Conservation (phyloP, 2,329 filamentous ascomycete genomes). For the Xylaria sp. region DNA sequence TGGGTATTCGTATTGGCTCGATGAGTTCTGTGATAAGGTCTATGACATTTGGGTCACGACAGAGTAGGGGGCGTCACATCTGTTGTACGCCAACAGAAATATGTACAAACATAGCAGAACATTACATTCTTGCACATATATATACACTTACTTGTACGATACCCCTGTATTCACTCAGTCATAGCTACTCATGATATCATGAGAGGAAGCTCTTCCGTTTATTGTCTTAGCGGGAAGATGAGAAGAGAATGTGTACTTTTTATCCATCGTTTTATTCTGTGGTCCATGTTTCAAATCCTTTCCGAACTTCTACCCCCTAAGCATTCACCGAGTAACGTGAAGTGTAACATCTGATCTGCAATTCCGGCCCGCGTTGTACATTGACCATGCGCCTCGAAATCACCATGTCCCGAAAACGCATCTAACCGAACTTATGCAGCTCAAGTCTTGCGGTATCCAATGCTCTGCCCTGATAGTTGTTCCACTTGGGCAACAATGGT, state of each 20-base stretch:
- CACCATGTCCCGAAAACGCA: background rate
- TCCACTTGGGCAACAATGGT: background rate
- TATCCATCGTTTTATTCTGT: background rate
- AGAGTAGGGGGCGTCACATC: background rate
- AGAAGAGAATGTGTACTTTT: background rate
- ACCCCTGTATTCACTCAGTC: conserved; percentile 11
- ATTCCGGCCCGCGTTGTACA: background rate
- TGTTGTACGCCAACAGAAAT: conserved; percentile 9
- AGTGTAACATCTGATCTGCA: background rate
- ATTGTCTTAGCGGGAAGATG: background rate
- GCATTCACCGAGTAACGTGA: background rate
- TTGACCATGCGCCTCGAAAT: background rate
- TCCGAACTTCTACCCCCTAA: background rate
- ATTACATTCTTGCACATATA: conserved; percentile 22
- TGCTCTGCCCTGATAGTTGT: background rate
- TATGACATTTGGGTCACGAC: conserved; percentile 32
- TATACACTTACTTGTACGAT: conserved; percentile 19
- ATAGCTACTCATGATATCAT: background rate
- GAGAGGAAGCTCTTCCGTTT: background rate
- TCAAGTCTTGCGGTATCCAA: background rate
- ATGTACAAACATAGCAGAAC: conserved; percentile 12
- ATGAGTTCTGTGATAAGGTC: conserved; percentile 28
- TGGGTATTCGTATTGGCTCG: conserved; percentile 33
- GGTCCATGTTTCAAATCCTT: background rate
- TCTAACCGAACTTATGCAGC: background rate